These are phyloP conservation scores for Dissoconium aciculare DNA, from an alignment of 2,329 filamentous ascomycete species.

Conservation along the genomic window DNA sequence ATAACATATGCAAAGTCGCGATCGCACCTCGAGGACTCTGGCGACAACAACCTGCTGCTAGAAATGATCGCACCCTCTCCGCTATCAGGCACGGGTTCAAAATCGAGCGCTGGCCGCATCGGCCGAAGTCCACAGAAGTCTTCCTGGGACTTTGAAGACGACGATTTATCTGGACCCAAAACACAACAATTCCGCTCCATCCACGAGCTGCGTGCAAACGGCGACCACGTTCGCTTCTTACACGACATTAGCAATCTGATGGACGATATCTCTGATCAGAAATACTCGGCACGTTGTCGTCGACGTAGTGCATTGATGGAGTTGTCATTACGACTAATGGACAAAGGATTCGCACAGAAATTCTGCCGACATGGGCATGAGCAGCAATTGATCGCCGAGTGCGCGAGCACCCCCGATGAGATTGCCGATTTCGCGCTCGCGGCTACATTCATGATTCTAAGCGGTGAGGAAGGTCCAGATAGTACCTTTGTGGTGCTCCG, in stretches of 20 bases:
- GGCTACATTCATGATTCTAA: slow-evolving; percentile 48
- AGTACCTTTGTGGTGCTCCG: slow-evolving; percentile 43
- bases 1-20: slow-evolving; percentile 46
- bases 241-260: slow-evolving; percentile 41
- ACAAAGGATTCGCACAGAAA: slow-evolving; percentile 49
- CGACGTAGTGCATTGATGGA: slow-evolving; percentile 41
- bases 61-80: slow-evolving; percentile 15
- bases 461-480: slow-evolving; percentile 45
- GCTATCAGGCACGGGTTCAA: slow-evolving; percentile 5
- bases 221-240: slow-evolving; percentile 41
- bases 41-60: slow-evolving; percentile 25
- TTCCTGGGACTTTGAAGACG: slow-evolving; percentile 27
- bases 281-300: slow-evolving; percentile 29
- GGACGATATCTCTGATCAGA: slow-evolving; percentile 41
- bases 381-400: slow-evolving; percentile 48
- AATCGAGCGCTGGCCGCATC: not conserved
- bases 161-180: slow-evolving; percentile 25
- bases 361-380: slow-evolving; percentile 64
- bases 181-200: slow-evolving; percentile 39
- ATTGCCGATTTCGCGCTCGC: slow-evolving; percentile 46
- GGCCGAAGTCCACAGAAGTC: slow-evolving; percentile 15
- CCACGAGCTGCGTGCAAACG: slow-evolving; percentile 46
- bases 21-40: slow-evolving; percentile 41
- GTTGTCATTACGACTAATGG: slow-evolving; percentile 38
- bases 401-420: slow-evolving; percentile 32